Percentiles rank a stretch among this genome's conserved stretches.
phyloP scores from a whole-genome alignment of 345 rosid species.

The Corchorus capsularis region DNA sequence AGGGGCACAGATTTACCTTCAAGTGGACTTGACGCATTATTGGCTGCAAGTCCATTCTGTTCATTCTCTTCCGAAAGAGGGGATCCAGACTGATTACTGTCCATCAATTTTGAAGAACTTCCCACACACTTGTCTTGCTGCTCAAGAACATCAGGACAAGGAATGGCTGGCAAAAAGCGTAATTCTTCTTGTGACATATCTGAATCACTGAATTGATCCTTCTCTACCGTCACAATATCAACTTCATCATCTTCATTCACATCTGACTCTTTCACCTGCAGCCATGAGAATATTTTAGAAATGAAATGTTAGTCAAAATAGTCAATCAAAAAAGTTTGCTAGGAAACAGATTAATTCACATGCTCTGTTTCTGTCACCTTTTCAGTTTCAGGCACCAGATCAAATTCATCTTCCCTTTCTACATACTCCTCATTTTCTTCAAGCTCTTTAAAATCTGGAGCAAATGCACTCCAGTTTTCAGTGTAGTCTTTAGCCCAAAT shows the following conservation, averaged over 20 bases:
- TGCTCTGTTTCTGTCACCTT: constrained; percentile 51
- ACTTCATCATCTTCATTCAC: constrained; percentile 93
- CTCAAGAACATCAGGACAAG: constrained; percentile 77
- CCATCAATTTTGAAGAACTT: constrained; percentile 67
- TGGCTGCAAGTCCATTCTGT: constrained; percentile 64
- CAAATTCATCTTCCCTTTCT: constrained; percentile 97
- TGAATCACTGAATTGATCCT: constrained; percentile 90
- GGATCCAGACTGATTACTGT: constrained; percentile 71
- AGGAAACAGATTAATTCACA: neutral
- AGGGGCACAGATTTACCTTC: constrained; percentile 55
- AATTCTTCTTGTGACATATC: constrained; percentile 95
- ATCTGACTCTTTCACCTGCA: constrained; percentile 77
- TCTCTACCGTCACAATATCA: constrained; percentile 85
- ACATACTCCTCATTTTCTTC: constrained; percentile 99
- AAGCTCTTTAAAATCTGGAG: constrained; percentile 98
- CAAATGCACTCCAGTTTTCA: constrained; percentile 99
- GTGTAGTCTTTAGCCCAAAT: constrained; percentile 99
- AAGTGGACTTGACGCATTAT: constrained; percentile 69
- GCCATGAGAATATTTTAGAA: constrained; percentile 29
- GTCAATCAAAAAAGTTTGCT: too few relatives aligned
- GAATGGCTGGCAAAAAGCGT: constrained; percentile 87
- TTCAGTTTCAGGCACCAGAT: constrained; percentile 85
- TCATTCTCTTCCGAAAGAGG: constrained; percentile 79
- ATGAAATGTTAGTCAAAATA: neutral
- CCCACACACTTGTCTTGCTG: constrained; percentile 62